Evolutionary conservation across 805 yeast genomes (phyloP).

Genomic region (Wickerhamiella vanderwaltii): DNA sequence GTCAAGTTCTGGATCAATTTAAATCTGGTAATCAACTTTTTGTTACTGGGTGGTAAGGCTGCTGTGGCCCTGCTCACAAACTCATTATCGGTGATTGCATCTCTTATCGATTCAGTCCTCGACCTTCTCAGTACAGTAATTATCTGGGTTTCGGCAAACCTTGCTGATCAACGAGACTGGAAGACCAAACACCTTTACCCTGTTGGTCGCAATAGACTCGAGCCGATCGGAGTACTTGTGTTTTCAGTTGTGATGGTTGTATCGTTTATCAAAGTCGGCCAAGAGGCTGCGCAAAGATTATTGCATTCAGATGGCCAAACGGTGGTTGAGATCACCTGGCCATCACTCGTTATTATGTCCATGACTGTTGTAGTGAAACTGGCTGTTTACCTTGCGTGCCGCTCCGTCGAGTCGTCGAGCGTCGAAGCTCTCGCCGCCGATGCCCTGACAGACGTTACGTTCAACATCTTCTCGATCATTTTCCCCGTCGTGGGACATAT

Average conservation of each 20-base stretch:
- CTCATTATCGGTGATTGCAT: conserved; percentile 67
- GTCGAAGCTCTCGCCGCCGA: conserved; percentile 74
- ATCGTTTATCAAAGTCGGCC: conserved; percentile 60
- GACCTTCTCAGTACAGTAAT: conserved; percentile 67
- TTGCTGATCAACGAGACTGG: conserved; percentile 34
- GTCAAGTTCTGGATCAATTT: conserved; percentile 50
- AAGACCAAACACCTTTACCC: conserved; percentile 38
- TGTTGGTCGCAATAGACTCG: conserved; percentile 58
- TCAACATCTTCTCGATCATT: conserved; percentile 56
- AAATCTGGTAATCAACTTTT: conserved; percentile 44
- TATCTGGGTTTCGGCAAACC: conserved; percentile 45
- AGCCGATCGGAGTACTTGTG: conserved; percentile 66
- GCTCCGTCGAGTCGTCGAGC: conserved; percentile 46
- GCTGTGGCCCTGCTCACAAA: conserved; percentile 49
- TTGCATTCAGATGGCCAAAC: conserved; percentile 27
- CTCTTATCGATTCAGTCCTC: conserved; percentile 61
- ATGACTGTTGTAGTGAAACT: conserved; percentile 49
- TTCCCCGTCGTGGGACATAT: conserved; percentile 53
- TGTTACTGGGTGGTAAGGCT: conserved; percentile 48
- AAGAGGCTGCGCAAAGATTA: conserved; percentile 44
- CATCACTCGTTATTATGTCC: conserved; percentile 49
- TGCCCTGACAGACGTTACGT: conserved; percentile 65
- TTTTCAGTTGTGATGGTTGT: conserved; percentile 60
- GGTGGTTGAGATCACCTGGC: conserved; percentile 37
- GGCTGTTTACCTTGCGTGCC: conserved; percentile 54